phyloP scores from a whole-genome alignment of 371 early-diverging fungal genomes.

The Rhizopus microsporus region DNA sequence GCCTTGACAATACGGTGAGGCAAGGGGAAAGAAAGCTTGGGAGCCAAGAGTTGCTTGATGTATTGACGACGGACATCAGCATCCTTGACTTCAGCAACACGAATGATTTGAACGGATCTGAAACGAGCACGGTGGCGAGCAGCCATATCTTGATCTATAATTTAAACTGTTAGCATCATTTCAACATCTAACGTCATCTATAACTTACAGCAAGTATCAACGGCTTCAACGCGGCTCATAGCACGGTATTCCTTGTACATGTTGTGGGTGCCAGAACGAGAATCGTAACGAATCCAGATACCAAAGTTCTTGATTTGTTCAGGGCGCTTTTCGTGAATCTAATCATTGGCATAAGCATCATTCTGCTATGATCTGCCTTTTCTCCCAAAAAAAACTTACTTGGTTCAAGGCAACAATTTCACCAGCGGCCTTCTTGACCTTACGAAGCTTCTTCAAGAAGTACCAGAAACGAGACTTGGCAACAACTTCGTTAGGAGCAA shows the following conservation, averaged over 20 bases:
- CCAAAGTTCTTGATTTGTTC: slow-evolving; percentile 95
- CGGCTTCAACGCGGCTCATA: slow-evolving; percentile 88
- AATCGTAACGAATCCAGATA: slow-evolving; percentile 97
- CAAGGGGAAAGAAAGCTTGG: slow-evolving; percentile 91
- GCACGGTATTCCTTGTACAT: slow-evolving; percentile 99
- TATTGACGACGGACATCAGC: slow-evolving; percentile 91
- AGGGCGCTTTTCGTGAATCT: slow-evolving; percentile 92
- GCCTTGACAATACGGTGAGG: slow-evolving; percentile 89
- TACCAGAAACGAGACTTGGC: slow-evolving; percentile 99
- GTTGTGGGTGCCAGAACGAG: slow-evolving; percentile 97
- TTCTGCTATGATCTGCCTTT: neutral
- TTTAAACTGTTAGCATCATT: neutral
- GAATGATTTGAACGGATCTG: slow-evolving; percentile 94
- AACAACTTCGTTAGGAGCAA: slow-evolving; percentile 95
- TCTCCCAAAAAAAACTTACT: slow-evolving; percentile 35
- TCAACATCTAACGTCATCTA: neutral
- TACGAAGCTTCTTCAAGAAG: slow-evolving; percentile 94
- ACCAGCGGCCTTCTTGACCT: slow-evolving; percentile 95
- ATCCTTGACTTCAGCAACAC: slow-evolving; percentile 84
- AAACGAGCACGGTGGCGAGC: slow-evolving; percentile 96
- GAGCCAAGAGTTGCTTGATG: slow-evolving; percentile 86
- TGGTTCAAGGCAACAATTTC: slow-evolving; percentile 95
- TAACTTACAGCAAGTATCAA: slow-evolving; percentile 73
- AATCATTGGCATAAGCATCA: neutral
- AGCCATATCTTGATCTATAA: slow-evolving; percentile 90